Percentiles rank a stretch among this genome's conserved stretches.
Evolutionary conservation across 2,329 filamentous ascomycete species (phyloP).

Genomic region (Aspergillus sp.): DNA sequence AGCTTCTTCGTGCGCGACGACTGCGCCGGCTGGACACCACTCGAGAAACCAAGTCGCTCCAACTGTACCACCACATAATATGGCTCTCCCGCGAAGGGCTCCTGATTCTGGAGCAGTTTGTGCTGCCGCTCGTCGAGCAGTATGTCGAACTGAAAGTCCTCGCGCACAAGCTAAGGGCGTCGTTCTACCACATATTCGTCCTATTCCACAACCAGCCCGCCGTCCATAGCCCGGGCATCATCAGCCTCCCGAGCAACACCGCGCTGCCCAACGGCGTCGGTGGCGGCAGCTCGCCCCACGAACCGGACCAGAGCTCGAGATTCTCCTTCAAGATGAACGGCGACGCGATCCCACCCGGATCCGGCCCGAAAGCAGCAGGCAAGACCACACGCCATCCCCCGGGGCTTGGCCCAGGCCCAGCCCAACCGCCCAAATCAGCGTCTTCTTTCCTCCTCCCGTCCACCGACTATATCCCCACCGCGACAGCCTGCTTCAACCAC

Average conservation of each 20-base stretch:
- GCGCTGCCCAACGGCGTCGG: slow-evolving; percentile 20
- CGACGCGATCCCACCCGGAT: slow-evolving; percentile 7
- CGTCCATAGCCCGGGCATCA: slow-evolving; percentile 53
- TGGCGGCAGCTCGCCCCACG: slow-evolving; percentile 16
- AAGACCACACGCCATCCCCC: slow-evolving; percentile 22
- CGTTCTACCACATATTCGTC: slow-evolving; percentile 94
- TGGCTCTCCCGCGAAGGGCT: slow-evolving; percentile 92
- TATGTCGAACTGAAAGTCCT: slow-evolving; percentile 80
- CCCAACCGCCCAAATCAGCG: slow-evolving; percentile 28
- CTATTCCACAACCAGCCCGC: slow-evolving; percentile 87
- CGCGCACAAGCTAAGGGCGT: slow-evolving; percentile 82
- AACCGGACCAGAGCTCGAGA: slow-evolving; percentile 6
- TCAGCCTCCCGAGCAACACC: slow-evolving; percentile 23
- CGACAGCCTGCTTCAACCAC: slow-evolving; percentile 69
- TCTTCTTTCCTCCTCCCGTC: slow-evolving; percentile 72
- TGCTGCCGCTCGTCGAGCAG: slow-evolving; percentile 72
- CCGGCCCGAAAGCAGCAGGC: slow-evolving; percentile 1
- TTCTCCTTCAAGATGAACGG: slow-evolving; percentile 11
- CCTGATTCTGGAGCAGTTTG: slow-evolving; percentile 73
- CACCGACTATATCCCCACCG: slow-evolving; percentile 72
- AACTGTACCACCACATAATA: slow-evolving; percentile 82
- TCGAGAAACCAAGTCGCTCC: slow-evolving; percentile 67
- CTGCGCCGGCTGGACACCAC: slow-evolving; percentile 71
- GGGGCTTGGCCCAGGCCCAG: slow-evolving; percentile 24
- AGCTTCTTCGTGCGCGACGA: slow-evolving; percentile 73